phyloP scores from a whole-genome alignment of 148 eudicot species.

The Limonium bicolor region DNA sequence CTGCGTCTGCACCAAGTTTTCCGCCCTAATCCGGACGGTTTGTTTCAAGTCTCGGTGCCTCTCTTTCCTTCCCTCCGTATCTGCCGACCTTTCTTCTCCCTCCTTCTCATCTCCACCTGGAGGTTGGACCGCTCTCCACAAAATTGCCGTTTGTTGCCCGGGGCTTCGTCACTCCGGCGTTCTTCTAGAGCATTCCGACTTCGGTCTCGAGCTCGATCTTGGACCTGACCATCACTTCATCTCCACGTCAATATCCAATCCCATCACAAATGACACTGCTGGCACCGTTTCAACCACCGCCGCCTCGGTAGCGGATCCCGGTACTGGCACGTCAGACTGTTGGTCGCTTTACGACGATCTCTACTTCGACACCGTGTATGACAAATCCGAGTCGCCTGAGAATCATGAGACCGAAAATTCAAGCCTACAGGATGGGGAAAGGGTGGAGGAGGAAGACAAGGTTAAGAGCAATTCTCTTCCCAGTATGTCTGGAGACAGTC shows the following conservation, averaged over 20 bases:
- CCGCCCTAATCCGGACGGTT: slow-evolving; percentile 24
- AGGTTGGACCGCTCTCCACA: slow-evolving; percentile 52
- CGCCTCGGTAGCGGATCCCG: background rate
- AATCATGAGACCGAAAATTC: background rate
- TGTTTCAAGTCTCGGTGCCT: slow-evolving; percentile 45
- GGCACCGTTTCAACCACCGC: too few relatives aligned
- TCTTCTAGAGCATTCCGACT: slow-evolving; percentile 66
- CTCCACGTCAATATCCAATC: background rate
- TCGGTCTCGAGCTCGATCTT: slow-evolving; percentile 70
- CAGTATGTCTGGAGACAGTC: background rate
- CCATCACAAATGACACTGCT: background rate
- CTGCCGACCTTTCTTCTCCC: slow-evolving; percentile 27
- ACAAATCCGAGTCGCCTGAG: slow-evolving; percentile 26
- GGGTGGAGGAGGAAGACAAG: background rate
- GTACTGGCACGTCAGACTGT: slow-evolving; percentile 10
- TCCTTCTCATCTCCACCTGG: slow-evolving; percentile 18
- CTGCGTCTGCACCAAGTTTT: slow-evolving; percentile 52
- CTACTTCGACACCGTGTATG: slow-evolving; percentile 49
- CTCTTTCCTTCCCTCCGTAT: slow-evolving; percentile 32
- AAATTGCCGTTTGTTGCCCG: slow-evolving; percentile 78
- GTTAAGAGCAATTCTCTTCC: background rate
- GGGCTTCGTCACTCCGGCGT: slow-evolving; percentile 71
- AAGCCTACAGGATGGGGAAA: background rate
- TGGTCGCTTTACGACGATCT: slow-evolving; percentile 86
- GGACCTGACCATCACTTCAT: slow-evolving; percentile 25